phyloP scores from a whole-genome alignment of 108 stramenopile species.

The Nannochloropsis oceanica region DNA sequence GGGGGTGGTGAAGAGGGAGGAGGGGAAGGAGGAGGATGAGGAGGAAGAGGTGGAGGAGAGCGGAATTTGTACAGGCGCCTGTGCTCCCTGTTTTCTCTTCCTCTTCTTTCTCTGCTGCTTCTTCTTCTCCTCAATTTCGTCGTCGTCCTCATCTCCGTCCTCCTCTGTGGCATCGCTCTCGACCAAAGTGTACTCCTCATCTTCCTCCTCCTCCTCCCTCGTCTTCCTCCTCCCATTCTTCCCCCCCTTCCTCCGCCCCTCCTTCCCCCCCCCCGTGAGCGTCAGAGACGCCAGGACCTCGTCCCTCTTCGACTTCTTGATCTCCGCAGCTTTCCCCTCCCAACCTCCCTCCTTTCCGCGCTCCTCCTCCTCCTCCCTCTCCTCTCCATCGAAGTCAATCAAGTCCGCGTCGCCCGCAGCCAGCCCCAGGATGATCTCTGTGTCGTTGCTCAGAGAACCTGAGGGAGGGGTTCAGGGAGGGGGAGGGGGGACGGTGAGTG shows the following conservation, averaged over 20 bases:
- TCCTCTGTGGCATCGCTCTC: neutral
- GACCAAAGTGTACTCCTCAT: neutral
- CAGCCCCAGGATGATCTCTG: neutral
- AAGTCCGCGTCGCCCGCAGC: neutral
- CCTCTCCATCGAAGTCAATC: neutral
- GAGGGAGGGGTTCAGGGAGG: neutral
- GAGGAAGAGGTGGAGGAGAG: neutral
- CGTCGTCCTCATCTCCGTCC: too few relatives aligned
- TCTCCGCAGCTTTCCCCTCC: too few relatives aligned
- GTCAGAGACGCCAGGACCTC: neutral
- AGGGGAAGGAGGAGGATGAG: neutral
- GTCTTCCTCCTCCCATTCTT: neutral
- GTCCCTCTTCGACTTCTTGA: neutral
- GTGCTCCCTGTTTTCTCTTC: neutral
- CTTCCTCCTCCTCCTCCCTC: neutral
- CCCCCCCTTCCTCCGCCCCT: neutral
- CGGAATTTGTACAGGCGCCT: neutral
- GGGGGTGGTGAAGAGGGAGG: neutral
- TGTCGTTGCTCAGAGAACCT: neutral
- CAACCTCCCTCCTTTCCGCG: neutral
- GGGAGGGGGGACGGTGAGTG: neutral
- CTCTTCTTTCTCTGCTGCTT: neutral
- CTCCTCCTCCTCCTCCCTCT: neutral
- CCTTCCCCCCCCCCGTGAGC: neutral
- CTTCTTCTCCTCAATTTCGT: too few relatives aligned